Base-by-base conservation (phyloP, 176 grass and related monocot genomes). In the Zizania latifolia region DNA sequence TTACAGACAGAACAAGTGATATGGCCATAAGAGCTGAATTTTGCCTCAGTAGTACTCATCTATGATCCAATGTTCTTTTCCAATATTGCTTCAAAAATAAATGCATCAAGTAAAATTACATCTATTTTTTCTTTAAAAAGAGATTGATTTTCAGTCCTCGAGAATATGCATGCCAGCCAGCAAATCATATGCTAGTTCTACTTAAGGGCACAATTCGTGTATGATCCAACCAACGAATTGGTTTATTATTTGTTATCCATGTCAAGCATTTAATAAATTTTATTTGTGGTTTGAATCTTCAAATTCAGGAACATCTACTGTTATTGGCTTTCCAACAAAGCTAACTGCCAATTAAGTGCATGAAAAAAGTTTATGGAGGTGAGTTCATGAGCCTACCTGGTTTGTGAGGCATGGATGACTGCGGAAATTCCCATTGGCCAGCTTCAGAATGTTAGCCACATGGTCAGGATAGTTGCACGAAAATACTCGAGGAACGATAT, bases 401-500 rank as follows among this genome's bases (percentile, higher is more conserved):
- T 98, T 94, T 32, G 78, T 78, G 51, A 98, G 86, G 68, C 95
- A 98, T 21, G 86, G 91, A 71, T 84, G 95, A 35, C 72, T 87
- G 26, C 95, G 86, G 64, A 98, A 98, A 37, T 98, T 98, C 24
- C 84, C 82, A 64, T 98, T 98, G 17, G 90, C 79, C 6, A 92
- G 81, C 84, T 94, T 98, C 5, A 98, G 85, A 79, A 98, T 94
- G 66, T 81, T 90, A 50, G 84, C 79, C 23, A 98, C 82, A 74
- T 98, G 86, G 53, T 98, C 86, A 21, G 95, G 95, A 58, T 94
- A 98, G 39, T 92, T 87, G 81, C 95, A 98, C 0, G 91, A 94
- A 30, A 98, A 98, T 39, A 90, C 95, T 46, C 95, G 78, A 72
- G 95, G 95, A 33, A 98, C 95, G 16, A 98, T 98, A 70, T 98